Conservation (phyloP, 192 early-diverging fungal genomes). For the Coemansia sp. region DNA sequence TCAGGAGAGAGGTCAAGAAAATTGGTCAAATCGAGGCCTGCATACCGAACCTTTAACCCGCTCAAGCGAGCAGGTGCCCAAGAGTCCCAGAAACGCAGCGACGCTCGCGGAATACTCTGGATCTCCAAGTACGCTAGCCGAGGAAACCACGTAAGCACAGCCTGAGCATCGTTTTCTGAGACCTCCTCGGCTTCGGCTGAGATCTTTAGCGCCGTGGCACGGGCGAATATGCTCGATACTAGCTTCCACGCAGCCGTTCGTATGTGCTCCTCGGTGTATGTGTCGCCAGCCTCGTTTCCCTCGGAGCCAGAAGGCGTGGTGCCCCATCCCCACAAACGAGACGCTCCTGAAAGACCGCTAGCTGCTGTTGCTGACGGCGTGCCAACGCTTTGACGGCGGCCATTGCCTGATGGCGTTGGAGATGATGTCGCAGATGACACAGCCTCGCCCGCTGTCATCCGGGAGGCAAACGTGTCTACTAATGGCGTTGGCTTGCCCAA, state of each 20-base stretch:
- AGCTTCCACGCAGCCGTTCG: conserved; percentile 45
- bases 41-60: conserved; percentile 36
- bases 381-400: background rate
- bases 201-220: conserved; percentile 45
- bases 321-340: conserved; percentile 24
- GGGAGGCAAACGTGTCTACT: conserved; percentile 46
- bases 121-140: conserved; percentile 49
- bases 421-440: background rate
- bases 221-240: conserved; percentile 46
- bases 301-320: background rate
- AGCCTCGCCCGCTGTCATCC: conserved; percentile 41
- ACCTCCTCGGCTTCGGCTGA: conserved; percentile 56
- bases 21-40: conserved; percentile 29
- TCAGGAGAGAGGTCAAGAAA: conserved; percentile 17
- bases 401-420: background rate
- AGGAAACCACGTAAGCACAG: conserved; percentile 58
- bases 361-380: background rate
- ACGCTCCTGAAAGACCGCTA: background rate
- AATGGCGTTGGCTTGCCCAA: conserved; percentile 45
- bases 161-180: conserved; percentile 36
- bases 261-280: conserved; percentile 19
- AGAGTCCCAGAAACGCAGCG: conserved; percentile 45
- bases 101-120: conserved; percentile 39
- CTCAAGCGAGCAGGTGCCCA: conserved; percentile 31
- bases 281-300: background rate